Conservation (phyloP, 768 basidiomycete species). For the Phaeolepiota aurea region DNA sequence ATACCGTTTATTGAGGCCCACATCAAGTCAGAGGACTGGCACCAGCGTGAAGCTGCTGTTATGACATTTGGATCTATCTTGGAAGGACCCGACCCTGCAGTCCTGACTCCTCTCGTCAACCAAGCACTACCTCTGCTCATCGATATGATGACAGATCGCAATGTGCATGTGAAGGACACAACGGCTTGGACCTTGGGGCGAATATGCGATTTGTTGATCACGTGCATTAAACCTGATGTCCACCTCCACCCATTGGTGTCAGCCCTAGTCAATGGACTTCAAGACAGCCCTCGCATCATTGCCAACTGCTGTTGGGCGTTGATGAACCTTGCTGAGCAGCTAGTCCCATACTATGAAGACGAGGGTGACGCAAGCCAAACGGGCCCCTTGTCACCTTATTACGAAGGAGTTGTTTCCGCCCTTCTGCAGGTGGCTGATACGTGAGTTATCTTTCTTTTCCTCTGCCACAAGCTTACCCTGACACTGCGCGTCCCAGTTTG, state of each 20-base stretch:
- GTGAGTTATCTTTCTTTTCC: constrained; percentile 29
- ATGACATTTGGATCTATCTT: constrained; percentile 99
- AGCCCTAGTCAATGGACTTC: constrained; percentile 75
- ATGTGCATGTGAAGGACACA: constrained; percentile 88
- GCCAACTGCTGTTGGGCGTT: constrained; percentile 95
- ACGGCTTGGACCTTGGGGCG: constrained; percentile 96
- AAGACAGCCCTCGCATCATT: constrained; percentile 76
- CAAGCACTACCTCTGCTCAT: constrained; percentile 93
- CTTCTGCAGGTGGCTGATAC: constrained; percentile 83
- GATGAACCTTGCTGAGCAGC: constrained; percentile 91
- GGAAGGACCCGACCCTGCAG: constrained; percentile 86
- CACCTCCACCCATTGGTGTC: constrained; percentile 79
- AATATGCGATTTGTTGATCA: constrained; percentile 85
- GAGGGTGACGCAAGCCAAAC: constrained; percentile 44
- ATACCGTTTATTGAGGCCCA: constrained; percentile 98
- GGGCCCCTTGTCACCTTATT: constrained; percentile 80
- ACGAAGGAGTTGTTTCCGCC: constrained; percentile 78
- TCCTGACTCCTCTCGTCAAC: constrained; percentile 84
- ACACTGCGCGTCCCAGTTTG: no score
- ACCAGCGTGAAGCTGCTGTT: constrained; percentile 90
- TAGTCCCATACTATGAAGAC: constrained; percentile 59
- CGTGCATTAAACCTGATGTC: constrained; percentile 80
- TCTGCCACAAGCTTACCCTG: constrained; percentile 8
- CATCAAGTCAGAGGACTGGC: constrained; percentile 92
- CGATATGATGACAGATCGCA: constrained; percentile 87